These are phyloP conservation scores for Fusarium clavum DNA, from an alignment of 2,329 filamentous ascomycete species.

Conservation along the genomic window DNA sequence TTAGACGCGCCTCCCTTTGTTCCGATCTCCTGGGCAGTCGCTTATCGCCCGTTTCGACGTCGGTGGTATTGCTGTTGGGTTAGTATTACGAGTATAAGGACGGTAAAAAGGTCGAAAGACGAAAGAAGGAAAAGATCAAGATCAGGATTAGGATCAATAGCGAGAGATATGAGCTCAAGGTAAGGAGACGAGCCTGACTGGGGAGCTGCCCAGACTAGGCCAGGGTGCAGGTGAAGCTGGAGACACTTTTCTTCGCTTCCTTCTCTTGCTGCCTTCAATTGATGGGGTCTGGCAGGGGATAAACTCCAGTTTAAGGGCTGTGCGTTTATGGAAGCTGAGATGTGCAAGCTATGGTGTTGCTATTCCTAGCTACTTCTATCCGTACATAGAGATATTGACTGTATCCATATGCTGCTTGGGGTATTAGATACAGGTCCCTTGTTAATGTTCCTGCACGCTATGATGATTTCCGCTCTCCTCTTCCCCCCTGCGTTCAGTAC, in stretches of 20 bases:
- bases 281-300: constrained; percentile 22
- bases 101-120: constrained; percentile 10
- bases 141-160: constrained; percentile 1
- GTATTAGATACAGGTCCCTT: constrained; percentile 4
- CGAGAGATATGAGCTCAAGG: constrained; percentile 13
- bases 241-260: constrained; percentile 16
- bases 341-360: constrained; percentile 16
- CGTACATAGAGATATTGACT: background rate
- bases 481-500: constrained; percentile 34
- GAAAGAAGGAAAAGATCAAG: constrained; percentile 8
- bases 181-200: constrained; percentile 25
- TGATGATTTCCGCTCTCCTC: constrained; percentile 39
- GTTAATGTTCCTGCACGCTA: constrained; percentile 37
- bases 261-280: constrained; percentile 14
- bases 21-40: constrained; percentile 24
- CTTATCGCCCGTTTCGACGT: constrained; percentile 34
- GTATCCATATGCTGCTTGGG: background rate
- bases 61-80: constrained; percentile 25
- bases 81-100: constrained; percentile 35
- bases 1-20: constrained; percentile 36
- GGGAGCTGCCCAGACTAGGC: constrained; percentile 22
- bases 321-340: constrained; percentile 33
- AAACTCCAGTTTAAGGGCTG: constrained; percentile 35
- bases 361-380: constrained; percentile 16
- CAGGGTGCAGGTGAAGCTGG: constrained; percentile 34